A percentile compares a stretch with the other conserved stretches of the same genome.
Conservation (phyloP, 192 early-diverging fungal species). For the Coemansia sp. region DNA sequence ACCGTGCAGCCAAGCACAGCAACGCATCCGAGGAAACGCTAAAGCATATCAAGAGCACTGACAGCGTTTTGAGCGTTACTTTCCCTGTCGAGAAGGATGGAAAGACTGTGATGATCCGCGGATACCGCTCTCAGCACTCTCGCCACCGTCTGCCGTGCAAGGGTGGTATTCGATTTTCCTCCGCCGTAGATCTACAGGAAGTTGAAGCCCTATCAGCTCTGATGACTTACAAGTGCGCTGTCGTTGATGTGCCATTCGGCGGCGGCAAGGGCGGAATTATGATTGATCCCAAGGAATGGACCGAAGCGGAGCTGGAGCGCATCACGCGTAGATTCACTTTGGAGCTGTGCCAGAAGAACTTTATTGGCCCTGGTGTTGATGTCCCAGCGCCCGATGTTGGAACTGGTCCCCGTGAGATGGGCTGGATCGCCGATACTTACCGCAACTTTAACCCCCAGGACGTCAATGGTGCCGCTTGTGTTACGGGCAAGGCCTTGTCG, state of each 20-base stretch:
- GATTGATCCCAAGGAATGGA: conserved; percentile 78
- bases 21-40: conserved; percentile 60
- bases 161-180: conserved; percentile 80
- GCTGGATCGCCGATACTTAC: conserved; percentile 86
- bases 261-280: conserved; percentile 81
- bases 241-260: conserved; percentile 83
- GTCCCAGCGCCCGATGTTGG: conserved; percentile 85
- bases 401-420: conserved; percentile 80
- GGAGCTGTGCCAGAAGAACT: conserved; percentile 83
- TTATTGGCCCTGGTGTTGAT: conserved; percentile 80
- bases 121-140: conserved; percentile 82
- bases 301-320: conserved; percentile 67
- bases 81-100: conserved; percentile 75
- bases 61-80: conserved; percentile 70
- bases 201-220: conserved; percentile 79
- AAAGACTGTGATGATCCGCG: conserved; percentile 69
- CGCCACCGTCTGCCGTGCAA: conserved; percentile 78
- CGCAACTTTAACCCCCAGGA: conserved; percentile 80
- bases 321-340: conserved; percentile 83
- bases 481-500: conserved; percentile 79
- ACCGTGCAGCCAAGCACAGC: conserved; percentile 70
- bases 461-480: conserved; percentile 78
- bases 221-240: conserved; percentile 87
- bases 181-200: conserved; percentile 77
- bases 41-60: conserved; percentile 69